Base-by-base conservation (phyloP, 2,329 filamentous ascomycete species). In the Akanthomyces uredinophilus region DNA sequence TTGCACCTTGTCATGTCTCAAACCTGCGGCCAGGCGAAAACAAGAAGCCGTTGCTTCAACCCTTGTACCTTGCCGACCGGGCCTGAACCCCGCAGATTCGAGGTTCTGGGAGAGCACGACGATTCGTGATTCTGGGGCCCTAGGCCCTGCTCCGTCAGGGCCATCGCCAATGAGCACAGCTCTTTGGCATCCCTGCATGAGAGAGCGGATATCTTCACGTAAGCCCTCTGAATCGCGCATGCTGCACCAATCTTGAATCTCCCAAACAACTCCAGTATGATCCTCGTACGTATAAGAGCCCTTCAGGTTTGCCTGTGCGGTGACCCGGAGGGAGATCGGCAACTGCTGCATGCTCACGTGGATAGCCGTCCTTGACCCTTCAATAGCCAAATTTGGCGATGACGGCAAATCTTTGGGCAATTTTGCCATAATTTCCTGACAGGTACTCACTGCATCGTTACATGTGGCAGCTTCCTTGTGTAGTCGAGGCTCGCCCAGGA, bases 171-270 rank as follows among this genome's bases (percentile, higher is more conserved):
- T 44, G 56, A 39, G 22, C 24, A 44, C 2, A 18, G 22, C n/a
- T 16, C 18, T 11, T 32, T 52, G 57, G 44, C 47, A 32, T 27
- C 6, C 46, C 18, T 41, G 56, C 37, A 51, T 43, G 4, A 43
- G 7, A 32, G 35, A 52, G 49, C 57, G 47, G 49, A 52, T 22
- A 60, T 27, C 41, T 22, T 60, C 39, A 44, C 27, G 49, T 37
- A 60, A 35, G 14, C 18, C 13, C 39, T 20, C 57, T 60, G 57
- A 60, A 60, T 60, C 57, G 57, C 47, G 57, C 27, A 44, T 14
- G 16, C 22, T 20, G 4, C 16, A 35, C 22, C 16, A 46, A 49
- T 50, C 44, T 29, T 32, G 46, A 41, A 41, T 29, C 43, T 37
- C 20, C 32, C 32, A 24, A 50, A 41, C 20, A 43, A n/a, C 13